A percentile compares a stretch with the other conserved stretches of the same genome.
These are phyloP conservation scores for Zelopaecilomyces penicillatus DNA, from an alignment of 2,329 filamentous ascomycete species.

Conservation along the genomic window DNA sequence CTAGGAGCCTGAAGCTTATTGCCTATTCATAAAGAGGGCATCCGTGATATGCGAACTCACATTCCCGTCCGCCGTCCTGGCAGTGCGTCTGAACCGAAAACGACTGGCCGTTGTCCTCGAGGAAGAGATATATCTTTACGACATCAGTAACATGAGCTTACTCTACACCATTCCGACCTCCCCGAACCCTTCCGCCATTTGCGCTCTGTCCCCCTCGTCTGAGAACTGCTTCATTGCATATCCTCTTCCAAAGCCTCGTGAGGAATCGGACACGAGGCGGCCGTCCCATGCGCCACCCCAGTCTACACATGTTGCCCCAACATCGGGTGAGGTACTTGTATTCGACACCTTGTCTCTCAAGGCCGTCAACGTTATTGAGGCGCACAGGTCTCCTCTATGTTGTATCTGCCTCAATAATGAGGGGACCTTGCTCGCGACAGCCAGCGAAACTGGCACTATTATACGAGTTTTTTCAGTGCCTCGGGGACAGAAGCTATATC, in stretches of 20 bases:
- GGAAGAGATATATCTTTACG: conserved; percentile 95
- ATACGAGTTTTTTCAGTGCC: conserved; percentile 93
- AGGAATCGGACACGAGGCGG: conserved; percentile 47
- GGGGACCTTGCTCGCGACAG: conserved; percentile 83
- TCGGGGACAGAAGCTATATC: conserved; percentile 83
- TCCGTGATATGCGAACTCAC: conserved; percentile 97
- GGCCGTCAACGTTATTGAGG: conserved; percentile 90
- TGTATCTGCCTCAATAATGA: conserved; percentile 89
- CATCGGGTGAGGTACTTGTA: conserved; percentile 84
- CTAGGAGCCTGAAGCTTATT: background rate
- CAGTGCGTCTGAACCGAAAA: conserved; percentile 89
- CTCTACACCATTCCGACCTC: conserved; percentile 89
- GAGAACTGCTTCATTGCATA: conserved; percentile 96
- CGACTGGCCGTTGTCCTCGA: conserved; percentile 88
- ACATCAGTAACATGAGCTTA: conserved; percentile 97
- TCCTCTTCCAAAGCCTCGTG: conserved; percentile 68
- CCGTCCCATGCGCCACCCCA: conserved; percentile 80
- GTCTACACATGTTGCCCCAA: conserved; percentile 70
- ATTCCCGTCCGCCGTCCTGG: conserved; percentile 91
- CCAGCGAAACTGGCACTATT: conserved; percentile 95
- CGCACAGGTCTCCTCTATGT: conserved; percentile 83
- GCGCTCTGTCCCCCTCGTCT: conserved; percentile 84
- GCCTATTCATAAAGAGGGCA: conserved; percentile 36
- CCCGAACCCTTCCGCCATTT: conserved; percentile 85
- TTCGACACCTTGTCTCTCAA: conserved; percentile 87